phyloP scores from a whole-genome alignment of 192 early-diverging fungal species.

The Physocladia obscura region DNA sequence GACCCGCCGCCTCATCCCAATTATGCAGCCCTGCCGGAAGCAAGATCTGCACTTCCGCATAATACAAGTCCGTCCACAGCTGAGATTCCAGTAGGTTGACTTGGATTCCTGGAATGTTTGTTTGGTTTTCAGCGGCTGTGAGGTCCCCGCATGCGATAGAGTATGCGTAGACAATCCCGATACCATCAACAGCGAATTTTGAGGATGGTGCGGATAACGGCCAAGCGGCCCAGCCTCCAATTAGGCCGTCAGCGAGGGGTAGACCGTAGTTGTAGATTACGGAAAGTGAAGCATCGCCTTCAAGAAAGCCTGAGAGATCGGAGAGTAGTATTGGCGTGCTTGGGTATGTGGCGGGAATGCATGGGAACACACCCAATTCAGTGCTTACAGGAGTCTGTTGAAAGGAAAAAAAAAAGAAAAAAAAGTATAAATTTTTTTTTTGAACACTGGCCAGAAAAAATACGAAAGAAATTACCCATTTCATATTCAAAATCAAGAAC shows the following conservation, averaged over 20 bases:
- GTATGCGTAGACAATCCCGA: slow-evolving; percentile 1
- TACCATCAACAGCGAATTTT: background rate
- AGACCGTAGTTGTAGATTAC: slow-evolving; percentile 18
- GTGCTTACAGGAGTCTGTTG: slow-evolving; percentile 7
- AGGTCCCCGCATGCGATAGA: slow-evolving; percentile 1
- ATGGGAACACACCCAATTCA: background rate
- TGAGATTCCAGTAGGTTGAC: background rate
- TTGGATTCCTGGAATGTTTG: background rate
- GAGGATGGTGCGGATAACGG: slow-evolving; percentile 1
- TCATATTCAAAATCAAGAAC: slow-evolving; percentile 1
- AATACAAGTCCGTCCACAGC: slow-evolving; percentile 3
- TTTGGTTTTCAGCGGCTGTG: background rate
- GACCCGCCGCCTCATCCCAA: background rate
- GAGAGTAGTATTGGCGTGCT: background rate
- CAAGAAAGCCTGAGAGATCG: background rate
- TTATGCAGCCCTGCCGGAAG: background rate
- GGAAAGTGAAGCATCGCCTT: background rate
- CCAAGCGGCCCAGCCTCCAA: slow-evolving; percentile 21
- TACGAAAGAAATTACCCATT: too few relatives aligned
- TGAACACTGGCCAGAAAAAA: too few relatives aligned
- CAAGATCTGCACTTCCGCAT: background rate
- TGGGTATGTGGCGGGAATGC: slow-evolving; percentile 14
- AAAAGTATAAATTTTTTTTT: too few relatives aligned
- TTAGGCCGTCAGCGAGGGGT: slow-evolving; percentile 1
- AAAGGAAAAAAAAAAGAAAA: too few relatives aligned